Evolutionary conservation across 2,329 filamentous ascomycete genomes (phyloP).

Genomic region (Monosporascus sp.): DNA sequence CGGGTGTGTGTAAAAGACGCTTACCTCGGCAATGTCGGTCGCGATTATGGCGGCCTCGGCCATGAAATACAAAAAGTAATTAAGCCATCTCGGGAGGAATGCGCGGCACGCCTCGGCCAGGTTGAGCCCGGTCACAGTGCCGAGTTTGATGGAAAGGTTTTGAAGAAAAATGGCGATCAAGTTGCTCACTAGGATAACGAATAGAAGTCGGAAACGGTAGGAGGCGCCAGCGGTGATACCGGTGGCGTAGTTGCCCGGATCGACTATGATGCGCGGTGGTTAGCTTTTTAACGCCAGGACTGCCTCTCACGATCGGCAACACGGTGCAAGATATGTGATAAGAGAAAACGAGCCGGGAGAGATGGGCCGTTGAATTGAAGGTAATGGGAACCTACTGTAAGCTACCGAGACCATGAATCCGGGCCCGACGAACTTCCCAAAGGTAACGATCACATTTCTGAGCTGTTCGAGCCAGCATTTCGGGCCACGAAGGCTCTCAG

Average conservation of each 20-base stretch:
- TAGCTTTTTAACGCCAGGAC: no score
- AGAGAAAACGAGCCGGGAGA: neutral
- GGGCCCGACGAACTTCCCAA: constrained; percentile 56
- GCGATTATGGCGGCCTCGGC: constrained; percentile 65
- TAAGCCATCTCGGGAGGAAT: constrained; percentile 61
- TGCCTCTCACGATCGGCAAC: neutral
- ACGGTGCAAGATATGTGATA: constrained; percentile 1
- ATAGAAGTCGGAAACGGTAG: constrained; percentile 60
- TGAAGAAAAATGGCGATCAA: constrained; percentile 67
- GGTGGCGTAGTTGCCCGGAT: constrained; percentile 64
- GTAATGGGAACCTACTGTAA: constrained; percentile 38
- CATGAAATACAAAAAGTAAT: constrained; percentile 54
- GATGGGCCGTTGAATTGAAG: neutral
- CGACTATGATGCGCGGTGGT: constrained; percentile 30
- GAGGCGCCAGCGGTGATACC: constrained; percentile 63
- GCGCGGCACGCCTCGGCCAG: constrained; percentile 61
- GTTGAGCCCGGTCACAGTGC: constrained; percentile 63
- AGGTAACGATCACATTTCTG: constrained; percentile 35
- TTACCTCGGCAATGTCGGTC: constrained; percentile 63
- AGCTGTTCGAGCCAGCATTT: constrained; percentile 12
- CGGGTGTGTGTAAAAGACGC: constrained; percentile 3
- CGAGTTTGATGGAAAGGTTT: constrained; percentile 62
- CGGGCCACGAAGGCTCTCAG: constrained; percentile 1
- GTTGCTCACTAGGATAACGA: constrained; percentile 64
- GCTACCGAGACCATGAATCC: constrained; percentile 60